These are phyloP conservation scores for Raphanus hybrid DNA, from an alignment of 441 rosid genomes.

Conservation along the genomic window DNA sequence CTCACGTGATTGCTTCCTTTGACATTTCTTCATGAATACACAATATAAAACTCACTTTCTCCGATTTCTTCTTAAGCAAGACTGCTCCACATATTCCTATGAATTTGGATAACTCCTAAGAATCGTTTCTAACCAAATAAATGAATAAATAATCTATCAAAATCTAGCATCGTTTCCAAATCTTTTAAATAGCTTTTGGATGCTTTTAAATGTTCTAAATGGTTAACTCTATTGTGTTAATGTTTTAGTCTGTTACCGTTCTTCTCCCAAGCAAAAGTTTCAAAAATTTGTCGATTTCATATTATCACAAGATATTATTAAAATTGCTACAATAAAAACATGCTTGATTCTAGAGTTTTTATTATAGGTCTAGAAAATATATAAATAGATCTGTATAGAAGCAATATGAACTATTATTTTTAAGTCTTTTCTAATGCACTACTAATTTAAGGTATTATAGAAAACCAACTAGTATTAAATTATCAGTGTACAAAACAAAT, in stretches of 20 bases:
- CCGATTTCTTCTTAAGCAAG: slow-evolving; percentile 17
- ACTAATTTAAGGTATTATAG: background rate
- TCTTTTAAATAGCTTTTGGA: background rate
- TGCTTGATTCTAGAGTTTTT: background rate
- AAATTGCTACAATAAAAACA: background rate
- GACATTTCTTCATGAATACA: slow-evolving; percentile 8
- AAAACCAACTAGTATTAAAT: background rate
- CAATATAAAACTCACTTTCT: slow-evolving; percentile 21
- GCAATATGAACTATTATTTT: background rate
- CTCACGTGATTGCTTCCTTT: slow-evolving; percentile 33
- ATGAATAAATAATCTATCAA: background rate
- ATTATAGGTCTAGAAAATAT: background rate
- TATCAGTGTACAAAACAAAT: background rate
- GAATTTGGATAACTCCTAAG: slow-evolving; percentile 4
- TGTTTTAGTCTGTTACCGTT: background rate
- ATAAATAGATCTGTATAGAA: background rate
- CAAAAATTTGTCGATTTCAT: background rate
- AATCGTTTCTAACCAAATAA: background rate
- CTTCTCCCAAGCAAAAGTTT: background rate
- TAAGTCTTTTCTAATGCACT: background rate
- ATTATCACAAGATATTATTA: background rate
- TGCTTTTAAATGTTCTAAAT: background rate
- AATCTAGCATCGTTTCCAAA: background rate
- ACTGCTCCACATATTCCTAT: slow-evolving; percentile 17
- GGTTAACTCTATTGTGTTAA: background rate